phyloP scores from a whole-genome alignment of 768 basidiomycete genomes.

The Amyloporia xantha region DNA sequence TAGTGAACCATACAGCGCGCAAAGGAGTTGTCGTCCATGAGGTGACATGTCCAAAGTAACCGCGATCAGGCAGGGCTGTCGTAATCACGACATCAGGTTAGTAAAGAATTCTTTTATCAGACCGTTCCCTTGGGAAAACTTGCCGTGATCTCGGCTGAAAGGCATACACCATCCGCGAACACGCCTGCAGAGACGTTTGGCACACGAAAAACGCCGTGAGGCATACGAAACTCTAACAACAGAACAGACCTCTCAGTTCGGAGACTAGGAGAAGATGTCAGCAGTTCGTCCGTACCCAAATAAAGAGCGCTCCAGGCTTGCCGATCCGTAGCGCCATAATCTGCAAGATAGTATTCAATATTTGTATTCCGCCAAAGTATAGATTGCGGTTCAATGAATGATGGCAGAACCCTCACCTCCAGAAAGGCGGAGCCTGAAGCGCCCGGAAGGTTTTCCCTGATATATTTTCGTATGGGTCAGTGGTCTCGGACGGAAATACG shows the following conservation, averaged over 20 bases:
- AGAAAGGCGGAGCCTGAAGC: conserved; percentile 68
- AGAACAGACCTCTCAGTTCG: too few relatives aligned
- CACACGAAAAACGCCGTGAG: conserved; percentile 83
- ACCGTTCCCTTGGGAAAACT: too few relatives aligned
- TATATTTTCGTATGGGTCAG: conserved; percentile 7
- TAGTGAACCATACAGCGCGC: conserved; percentile 69
- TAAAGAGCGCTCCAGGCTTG: conserved; percentile 62
- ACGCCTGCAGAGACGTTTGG: conserved; percentile 77
- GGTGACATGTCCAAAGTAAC: conserved; percentile 68
- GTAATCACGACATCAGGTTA: conserved; percentile 4
- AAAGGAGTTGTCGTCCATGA: conserved; percentile 64
- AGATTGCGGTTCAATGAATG: not conserved
- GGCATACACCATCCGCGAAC: conserved; percentile 75
- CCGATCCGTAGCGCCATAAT: conserved; percentile 77
- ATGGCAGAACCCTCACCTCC: conserved; percentile 30
- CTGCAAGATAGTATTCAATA: conserved; percentile 30
- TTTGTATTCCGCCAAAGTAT: too few relatives aligned
- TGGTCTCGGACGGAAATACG: not conserved
- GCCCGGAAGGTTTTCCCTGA: conserved; percentile 62
- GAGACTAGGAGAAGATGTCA: too few relatives aligned
- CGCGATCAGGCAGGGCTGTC: conserved; percentile 66
- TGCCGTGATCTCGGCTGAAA: conserved; percentile 78
- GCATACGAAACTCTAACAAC: conserved; percentile 59
- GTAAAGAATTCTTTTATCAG: not conserved
- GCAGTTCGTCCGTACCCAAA: conserved; percentile 68